These are phyloP conservation scores for Colletotrichum higginsianum DNA, from an alignment of 2,329 filamentous ascomycete species.

Conservation along the genomic window DNA sequence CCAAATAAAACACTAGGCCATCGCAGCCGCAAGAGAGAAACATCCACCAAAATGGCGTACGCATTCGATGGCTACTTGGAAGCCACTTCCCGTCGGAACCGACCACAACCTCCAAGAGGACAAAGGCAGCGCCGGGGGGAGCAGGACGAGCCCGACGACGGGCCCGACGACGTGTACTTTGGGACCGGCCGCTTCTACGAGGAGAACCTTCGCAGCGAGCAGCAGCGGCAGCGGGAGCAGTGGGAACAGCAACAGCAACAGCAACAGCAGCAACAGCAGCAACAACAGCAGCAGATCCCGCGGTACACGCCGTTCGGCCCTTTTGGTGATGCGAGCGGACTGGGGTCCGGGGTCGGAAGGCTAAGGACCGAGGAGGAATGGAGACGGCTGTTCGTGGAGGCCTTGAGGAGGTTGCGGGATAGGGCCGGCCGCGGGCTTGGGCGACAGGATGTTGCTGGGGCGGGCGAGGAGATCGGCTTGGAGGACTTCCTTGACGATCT, in stretches of 20 bases:
- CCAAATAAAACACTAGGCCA: neutral
- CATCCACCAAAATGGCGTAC: constrained; percentile 17
- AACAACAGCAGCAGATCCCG: constrained; percentile 1
- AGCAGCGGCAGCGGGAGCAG: constrained; percentile 2
- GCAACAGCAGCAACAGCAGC: constrained; percentile 2
- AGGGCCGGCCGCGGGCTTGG: neutral
- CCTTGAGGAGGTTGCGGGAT: neutral
- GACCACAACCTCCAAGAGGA: neutral
- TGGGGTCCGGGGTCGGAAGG: neutral
- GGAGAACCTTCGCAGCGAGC: constrained; percentile 14
- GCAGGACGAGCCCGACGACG: too few species aligned
- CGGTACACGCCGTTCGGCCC: neutral
- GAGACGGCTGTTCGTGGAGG: constrained; percentile 9
- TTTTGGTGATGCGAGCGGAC: too few species aligned
- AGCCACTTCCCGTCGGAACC: neutral
- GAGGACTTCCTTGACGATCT: constrained; percentile 15
- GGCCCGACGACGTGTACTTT: neutral
- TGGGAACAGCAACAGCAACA: neutral
- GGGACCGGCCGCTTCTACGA: constrained; percentile 21
- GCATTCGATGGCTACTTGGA: constrained; percentile 38
- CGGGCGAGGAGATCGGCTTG: neutral
- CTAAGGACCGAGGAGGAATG: neutral
- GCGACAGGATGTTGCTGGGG: neutral
- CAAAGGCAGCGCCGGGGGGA: neutral
- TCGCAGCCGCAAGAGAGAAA: neutral